Conservation (phyloP, 139 green algal species). For the Raphidocelis subcapitata region DNA sequence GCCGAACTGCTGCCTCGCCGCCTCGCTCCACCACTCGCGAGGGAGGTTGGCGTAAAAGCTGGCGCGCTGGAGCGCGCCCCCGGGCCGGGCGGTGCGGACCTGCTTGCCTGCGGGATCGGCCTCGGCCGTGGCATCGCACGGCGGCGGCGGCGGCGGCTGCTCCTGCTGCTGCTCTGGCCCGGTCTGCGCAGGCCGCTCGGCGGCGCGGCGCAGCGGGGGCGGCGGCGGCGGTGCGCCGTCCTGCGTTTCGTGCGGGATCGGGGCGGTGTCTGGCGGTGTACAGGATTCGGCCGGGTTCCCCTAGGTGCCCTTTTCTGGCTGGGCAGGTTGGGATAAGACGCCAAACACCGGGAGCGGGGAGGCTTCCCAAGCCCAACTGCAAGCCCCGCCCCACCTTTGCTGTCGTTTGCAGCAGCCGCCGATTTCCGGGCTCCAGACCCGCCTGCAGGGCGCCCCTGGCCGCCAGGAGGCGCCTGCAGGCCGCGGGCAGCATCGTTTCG, state of each 20-base stretch:
- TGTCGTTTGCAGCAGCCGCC: not conserved
- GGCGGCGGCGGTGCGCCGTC: not conserved
- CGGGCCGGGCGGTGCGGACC: not conserved
- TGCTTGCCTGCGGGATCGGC: not conserved
- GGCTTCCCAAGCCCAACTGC: no score
- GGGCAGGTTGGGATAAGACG: not conserved
- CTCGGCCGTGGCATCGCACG: not conserved
- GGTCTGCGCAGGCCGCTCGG: not conserved
- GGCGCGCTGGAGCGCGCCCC: not conserved
- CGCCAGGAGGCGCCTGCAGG: no score
- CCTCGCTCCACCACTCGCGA: slow-evolving; percentile 4
- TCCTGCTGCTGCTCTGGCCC: slow-evolving; percentile 13
- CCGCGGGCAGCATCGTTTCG: no score
- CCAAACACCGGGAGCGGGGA: no score
- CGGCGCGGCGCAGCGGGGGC: not conserved
- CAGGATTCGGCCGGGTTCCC: not conserved
- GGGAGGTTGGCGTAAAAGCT: slow-evolving; percentile 17
- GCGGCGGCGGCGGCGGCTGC: slow-evolving; percentile 7
- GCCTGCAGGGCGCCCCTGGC: no score
- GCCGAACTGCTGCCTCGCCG: not conserved
- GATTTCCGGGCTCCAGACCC: no score
- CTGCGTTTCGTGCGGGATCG: not conserved
- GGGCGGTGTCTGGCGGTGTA: not conserved
- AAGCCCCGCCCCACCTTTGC: not conserved
- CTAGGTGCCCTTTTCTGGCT: not conserved